Percentiles rank a stretch among this genome's conserved stretches.
These are phyloP conservation scores for Phytopythium chamaehyphon DNA, from an alignment of 352 stramenopile genomes.

Conservation along the genomic window DNA sequence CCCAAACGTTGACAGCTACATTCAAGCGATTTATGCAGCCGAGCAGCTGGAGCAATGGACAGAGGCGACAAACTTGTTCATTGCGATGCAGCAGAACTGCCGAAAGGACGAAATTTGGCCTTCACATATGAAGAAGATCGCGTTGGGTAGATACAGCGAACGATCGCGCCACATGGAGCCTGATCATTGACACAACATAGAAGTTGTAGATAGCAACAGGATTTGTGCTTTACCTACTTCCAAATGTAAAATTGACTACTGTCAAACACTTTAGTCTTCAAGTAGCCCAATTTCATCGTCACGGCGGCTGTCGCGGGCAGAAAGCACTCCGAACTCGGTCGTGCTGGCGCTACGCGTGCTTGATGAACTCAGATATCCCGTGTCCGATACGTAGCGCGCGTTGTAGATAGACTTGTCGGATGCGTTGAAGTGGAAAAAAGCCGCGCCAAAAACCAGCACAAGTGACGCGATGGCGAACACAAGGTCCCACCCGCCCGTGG, in stretches of 20 bases:
- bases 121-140: slow-evolving; percentile 50
- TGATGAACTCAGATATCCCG: slow-evolving; percentile 4
- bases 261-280: slow-evolving; percentile 19
- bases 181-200: neutral
- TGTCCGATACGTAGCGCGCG: neutral
- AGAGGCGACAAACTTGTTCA: slow-evolving; percentile 57
- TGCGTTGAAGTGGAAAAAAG: slow-evolving; percentile 73
- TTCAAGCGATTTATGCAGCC: slow-evolving; percentile 69
- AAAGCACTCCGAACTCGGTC: slow-evolving; percentile 23
- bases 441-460: slow-evolving; percentile 63
- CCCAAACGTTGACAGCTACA: slow-evolving; percentile 55
- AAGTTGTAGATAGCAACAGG: neutral
- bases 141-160: slow-evolving; percentile 59
- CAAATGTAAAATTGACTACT: neutral
- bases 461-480: slow-evolving; percentile 77
- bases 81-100: slow-evolving; percentile 68
- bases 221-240: too few relatives aligned
- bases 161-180: slow-evolving; percentile 18
- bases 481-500: slow-evolving; percentile 72
- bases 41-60: slow-evolving; percentile 71
- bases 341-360: slow-evolving; percentile 12
- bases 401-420: slow-evolving; percentile 77
- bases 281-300: slow-evolving; percentile 58
- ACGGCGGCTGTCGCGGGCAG: slow-evolving; percentile 24
- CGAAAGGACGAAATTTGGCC: slow-evolving; percentile 44